These are phyloP conservation scores for Neurospora pannonica DNA, from an alignment of 495 filamentous ascomycete genomes.

Conservation along the genomic window DNA sequence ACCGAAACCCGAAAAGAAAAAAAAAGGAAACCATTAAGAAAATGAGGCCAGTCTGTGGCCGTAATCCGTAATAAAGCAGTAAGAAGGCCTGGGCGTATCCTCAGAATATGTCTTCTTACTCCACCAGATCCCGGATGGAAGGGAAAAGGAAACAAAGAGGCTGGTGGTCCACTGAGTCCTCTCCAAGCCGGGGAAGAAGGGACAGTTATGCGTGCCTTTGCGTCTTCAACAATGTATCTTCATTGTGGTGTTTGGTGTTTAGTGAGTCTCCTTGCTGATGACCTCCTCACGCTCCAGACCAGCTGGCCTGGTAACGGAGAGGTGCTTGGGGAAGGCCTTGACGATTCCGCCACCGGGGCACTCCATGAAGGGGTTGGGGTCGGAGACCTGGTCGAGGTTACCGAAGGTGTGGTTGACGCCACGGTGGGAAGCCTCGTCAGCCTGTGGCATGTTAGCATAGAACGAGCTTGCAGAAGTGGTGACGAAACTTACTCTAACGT, in stretches of 20 bases:
- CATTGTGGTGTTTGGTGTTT: neutral
- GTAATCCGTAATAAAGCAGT: neutral
- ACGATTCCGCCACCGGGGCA: conserved; percentile 32
- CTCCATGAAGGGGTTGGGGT: conserved; percentile 80
- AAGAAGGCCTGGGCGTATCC: neutral
- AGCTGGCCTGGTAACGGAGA: conserved; percentile 52
- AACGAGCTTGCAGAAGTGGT: neutral
- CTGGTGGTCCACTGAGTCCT: neutral
- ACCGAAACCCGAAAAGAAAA: neutral
- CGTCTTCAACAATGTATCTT: neutral
- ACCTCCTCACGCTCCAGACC: conserved; percentile 83
- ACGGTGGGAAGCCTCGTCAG: conserved; percentile 86
- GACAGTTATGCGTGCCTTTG: neutral
- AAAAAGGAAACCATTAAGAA: neutral
- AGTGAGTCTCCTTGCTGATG: neutral
- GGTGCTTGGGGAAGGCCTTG: conserved; percentile 35
- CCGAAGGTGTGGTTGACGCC: conserved; percentile 92
- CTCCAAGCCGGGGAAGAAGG: neutral
- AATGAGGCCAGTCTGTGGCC: neutral
- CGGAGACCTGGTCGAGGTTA: conserved; percentile 68
- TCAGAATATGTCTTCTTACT: neutral
- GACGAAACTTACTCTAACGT: conserved; percentile 47
- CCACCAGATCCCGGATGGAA: neutral
- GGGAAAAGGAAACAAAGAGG: neutral
- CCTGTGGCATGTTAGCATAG: conserved; percentile 23